Base-by-base conservation (phyloP, 768 basidiomycete species). In the Psilocybe azurescens region DNA sequence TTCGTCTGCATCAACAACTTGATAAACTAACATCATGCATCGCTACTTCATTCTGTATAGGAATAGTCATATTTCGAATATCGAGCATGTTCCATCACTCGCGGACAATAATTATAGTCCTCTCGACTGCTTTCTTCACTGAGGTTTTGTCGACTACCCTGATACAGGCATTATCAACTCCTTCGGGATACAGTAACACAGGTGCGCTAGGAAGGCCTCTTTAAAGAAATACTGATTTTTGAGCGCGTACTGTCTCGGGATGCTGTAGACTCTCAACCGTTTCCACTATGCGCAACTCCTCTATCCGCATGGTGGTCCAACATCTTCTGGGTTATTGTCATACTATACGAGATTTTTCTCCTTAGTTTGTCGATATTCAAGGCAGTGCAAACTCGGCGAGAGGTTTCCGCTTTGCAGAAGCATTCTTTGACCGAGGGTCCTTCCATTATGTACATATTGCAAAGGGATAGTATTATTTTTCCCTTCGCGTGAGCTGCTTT, bases 51-150 rank as follows among this genome's bases (percentile, higher is more conserved):
- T 24, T 24, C 24, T 24, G 24, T 24, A 24, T 24, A 24, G 24
- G 58, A 29, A 58, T 53, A 44, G 36, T 60, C 14, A 33, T 60
- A 10, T 53, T 60, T 44, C 51, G 59, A 13, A n/a, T 60, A 47
- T 60, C 59, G 0, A 60, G 59, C 51, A 60, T 60, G 52, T 60
- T 53, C 38, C 13, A 60, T 49, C 52, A 60, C 28, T 29, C 38
- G 7, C 39, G 29, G n/a, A 30, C 36, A 41, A 54, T 60, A 5
- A 53, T 53, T 36, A 24, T 32, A 28, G n/a, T 48, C 38, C 59
- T 60, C 32, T 28, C 53, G 10, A 28, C 24, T n/a, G 29, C 52
- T 13, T 60, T 60, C 29, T 39, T 58, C 32, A 49, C 48, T 29
- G 57, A 58, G 33, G 20, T 51, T 38, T 8, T 39, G 20, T 16